phyloP scores from a whole-genome alignment of 768 basidiomycete species.

The Lyophyllum decastes region DNA sequence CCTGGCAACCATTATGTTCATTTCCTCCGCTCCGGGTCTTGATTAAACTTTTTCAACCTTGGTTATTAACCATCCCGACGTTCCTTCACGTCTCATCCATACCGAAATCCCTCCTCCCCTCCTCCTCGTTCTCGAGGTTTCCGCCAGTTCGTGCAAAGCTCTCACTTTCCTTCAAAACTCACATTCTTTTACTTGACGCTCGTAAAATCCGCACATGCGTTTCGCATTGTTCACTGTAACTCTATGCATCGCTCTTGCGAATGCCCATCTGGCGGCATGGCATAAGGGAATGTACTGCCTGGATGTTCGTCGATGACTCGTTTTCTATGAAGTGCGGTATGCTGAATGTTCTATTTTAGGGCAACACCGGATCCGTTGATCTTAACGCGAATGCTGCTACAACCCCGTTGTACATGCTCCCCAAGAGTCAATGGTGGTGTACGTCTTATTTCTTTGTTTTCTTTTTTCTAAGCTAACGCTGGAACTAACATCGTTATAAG shows the following conservation, averaged over 20 bases:
- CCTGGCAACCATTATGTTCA: constrained; percentile 8
- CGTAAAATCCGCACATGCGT: constrained; percentile 1
- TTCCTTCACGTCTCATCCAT: constrained; percentile 7
- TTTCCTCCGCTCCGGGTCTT: constrained; percentile 1
- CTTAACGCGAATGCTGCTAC: constrained; percentile 41
- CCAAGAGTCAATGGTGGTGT: constrained; percentile 49
- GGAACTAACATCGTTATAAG: constrained; percentile 15
- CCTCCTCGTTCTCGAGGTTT: not conserved
- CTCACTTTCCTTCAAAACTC: constrained; percentile 12
- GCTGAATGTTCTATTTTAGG: constrained; percentile 22
- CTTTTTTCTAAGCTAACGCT: too few relatives aligned
- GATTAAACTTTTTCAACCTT: constrained; percentile 10
- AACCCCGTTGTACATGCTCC: constrained; percentile 42
- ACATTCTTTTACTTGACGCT: constrained; percentile 13
- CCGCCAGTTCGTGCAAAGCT: not conserved
- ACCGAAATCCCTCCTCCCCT: not conserved
- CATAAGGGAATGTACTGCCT: constrained; percentile 47
- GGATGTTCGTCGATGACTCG: constrained; percentile 32
- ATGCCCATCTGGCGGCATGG: constrained; percentile 45
- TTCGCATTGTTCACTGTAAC: constrained; percentile 5
- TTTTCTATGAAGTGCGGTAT: not conserved
- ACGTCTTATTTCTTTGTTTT: constrained; percentile 15
- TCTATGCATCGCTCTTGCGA: constrained; percentile 16
- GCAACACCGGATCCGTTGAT: constrained; percentile 27
- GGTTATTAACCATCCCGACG: constrained; percentile 4